A percentile compares a stretch with the other conserved stretches of the same genome.
Conservation (phyloP, 192 early-diverging fungal genomes). For the Coemansia sp. region DNA sequence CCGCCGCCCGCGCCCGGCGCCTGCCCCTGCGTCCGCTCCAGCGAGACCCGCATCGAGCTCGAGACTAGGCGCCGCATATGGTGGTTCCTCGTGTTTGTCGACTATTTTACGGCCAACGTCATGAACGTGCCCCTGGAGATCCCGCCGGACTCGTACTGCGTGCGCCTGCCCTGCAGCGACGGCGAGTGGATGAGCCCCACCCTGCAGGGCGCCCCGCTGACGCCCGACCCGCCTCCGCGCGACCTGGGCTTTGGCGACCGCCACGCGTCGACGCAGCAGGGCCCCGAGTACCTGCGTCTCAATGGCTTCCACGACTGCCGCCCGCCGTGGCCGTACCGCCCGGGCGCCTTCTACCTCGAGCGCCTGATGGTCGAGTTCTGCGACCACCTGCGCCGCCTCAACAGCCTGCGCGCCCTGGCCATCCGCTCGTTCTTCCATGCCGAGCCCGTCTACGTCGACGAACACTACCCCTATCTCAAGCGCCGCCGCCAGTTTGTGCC, state of each 20-base stretch:
- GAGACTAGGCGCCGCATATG: constrained; percentile 50
- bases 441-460: constrained; percentile 44
- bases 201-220: constrained; percentile 7
- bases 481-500: constrained; percentile 23
- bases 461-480: constrained; percentile 43
- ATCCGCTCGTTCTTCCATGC: constrained; percentile 48
- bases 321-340: constrained; percentile 47
- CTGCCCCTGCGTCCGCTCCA: constrained; percentile 32
- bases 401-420: constrained; percentile 45
- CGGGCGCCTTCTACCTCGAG: constrained; percentile 49
- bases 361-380: constrained; percentile 55
- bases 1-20: constrained; percentile 1
- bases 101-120: constrained; percentile 54
- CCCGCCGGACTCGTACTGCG: constrained; percentile 51
- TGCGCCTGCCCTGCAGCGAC: constrained; percentile 53
- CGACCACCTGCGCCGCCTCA: constrained; percentile 47
- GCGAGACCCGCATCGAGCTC: constrained; percentile 28
- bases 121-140: constrained; percentile 54
- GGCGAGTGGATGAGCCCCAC: constrained; percentile 42
- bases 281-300: constrained; percentile 31
- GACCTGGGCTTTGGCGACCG: constrained; percentile 50
- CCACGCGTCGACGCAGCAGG: constrained; percentile 29
- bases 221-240: constrained; percentile 7
- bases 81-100: constrained; percentile 54
- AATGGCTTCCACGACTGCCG: constrained; percentile 51